Percentiles rank a stretch among this genome's conserved stretches.
Conservation (phyloP, 2,329 filamentous ascomycete species). For the Beauveria rudraprayagi region DNA sequence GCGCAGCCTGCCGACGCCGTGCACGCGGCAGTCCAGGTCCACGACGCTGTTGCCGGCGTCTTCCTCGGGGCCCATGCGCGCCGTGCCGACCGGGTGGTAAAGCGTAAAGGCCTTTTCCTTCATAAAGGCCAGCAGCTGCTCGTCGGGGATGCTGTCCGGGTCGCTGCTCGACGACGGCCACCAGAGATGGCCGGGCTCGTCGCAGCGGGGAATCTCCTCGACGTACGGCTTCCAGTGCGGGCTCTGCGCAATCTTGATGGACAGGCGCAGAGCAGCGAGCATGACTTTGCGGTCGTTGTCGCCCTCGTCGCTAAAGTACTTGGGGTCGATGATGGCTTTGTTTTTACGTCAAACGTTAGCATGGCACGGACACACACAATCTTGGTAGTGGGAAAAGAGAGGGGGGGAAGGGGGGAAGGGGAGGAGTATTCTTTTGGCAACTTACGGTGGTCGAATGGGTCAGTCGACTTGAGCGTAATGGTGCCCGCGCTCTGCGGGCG, state of each 20-base stretch:
- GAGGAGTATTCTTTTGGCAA: background rate
- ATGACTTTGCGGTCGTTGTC: slow-evolving; percentile 16
- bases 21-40: slow-evolving; percentile 45
- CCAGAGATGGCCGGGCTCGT: slow-evolving; percentile 14
- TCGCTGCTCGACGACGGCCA: slow-evolving; percentile 17
- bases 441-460: slow-evolving; percentile 17
- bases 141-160: slow-evolving; percentile 14
- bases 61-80: slow-evolving; percentile 14
- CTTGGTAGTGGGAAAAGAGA: no score
- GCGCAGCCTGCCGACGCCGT: slow-evolving; percentile 42
- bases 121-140: slow-evolving; percentile 14
- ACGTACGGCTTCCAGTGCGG: slow-evolving; percentile 12
- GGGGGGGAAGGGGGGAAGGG: background rate
- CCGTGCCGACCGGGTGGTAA: slow-evolving; percentile 16
- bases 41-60: slow-evolving; percentile 21
- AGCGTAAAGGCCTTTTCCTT: slow-evolving; percentile 16
- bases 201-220: slow-evolving; percentile 13
- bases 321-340: slow-evolving; percentile 16
- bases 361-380: background rate
- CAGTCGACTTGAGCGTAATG: slow-evolving; percentile 12
- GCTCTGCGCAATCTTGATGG: slow-evolving; percentile 14
- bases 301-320: slow-evolving; percentile 15
- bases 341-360: background rate
- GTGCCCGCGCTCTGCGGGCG: slow-evolving; percentile 15
- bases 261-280: slow-evolving; percentile 13